phyloP scores from a whole-genome alignment of 352 stramenopile species.

The Phytophthora parvispora region DNA sequence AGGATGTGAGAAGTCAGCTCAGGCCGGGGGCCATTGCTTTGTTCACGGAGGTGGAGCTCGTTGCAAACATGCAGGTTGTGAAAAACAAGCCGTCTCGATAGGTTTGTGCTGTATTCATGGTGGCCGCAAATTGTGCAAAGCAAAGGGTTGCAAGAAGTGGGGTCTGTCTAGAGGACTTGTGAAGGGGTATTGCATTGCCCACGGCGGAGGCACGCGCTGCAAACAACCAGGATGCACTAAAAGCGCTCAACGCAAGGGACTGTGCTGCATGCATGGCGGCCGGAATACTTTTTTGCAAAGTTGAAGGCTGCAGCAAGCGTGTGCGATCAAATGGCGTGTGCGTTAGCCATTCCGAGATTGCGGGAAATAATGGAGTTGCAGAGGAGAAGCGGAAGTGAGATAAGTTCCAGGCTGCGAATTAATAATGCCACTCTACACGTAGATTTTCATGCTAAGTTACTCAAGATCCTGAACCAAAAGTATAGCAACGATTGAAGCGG shows the following conservation, averaged over 20 bases:
- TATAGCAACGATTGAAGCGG: too few relatives aligned
- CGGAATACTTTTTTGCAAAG: constrained; percentile 19
- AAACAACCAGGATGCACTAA: constrained; percentile 29
- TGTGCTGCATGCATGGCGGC: constrained; percentile 30
- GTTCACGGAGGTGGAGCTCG: constrained; percentile 28
- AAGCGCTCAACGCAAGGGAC: constrained; percentile 28
- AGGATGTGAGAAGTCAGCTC: constrained; percentile 27
- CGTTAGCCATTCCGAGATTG: background rate
- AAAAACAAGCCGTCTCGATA: constrained; percentile 22
- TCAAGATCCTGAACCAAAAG: too few relatives aligned
- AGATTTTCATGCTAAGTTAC: too few relatives aligned
- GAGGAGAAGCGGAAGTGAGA: background rate
- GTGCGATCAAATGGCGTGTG: constrained; percentile 26
- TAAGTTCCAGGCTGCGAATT: too few relatives aligned
- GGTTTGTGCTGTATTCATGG: constrained; percentile 30
- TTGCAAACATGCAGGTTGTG: constrained; percentile 26
- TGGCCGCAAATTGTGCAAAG: constrained; percentile 31
- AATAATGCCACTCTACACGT: too few relatives aligned
- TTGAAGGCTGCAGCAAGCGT: constrained; percentile 23
- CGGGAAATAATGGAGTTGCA: background rate
- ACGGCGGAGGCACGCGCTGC: constrained; percentile 27
- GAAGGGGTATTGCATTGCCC: constrained; percentile 33
- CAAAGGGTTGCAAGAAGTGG: constrained; percentile 28
- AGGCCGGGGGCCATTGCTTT: constrained; percentile 21
- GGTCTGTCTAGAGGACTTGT: constrained; percentile 16